phyloP scores from a whole-genome alignment of 768 basidiomycete species.

The Pisolithus sp. region DNA sequence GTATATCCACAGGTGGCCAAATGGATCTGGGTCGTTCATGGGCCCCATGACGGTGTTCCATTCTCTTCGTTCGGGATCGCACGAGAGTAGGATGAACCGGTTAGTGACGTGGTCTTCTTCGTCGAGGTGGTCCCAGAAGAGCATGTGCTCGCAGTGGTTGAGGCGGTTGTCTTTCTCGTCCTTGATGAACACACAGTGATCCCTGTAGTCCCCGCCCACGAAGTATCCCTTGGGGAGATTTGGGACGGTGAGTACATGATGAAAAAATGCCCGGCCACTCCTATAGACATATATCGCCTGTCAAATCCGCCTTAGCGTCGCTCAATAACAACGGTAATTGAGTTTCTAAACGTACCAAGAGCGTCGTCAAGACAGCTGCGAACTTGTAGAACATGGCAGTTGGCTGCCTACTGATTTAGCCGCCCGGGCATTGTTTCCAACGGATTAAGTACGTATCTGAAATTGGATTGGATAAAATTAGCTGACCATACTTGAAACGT shows the following conservation, averaged over 20 bases:
- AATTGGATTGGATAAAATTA: too few relatives aligned
- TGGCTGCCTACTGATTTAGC: neutral
- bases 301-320: neutral
- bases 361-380: slow-evolving; percentile 1
- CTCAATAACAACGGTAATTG: neutral
- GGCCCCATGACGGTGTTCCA: slow-evolving; percentile 83
- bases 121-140: slow-evolving; percentile 57
- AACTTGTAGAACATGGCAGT: slow-evolving; percentile 9
- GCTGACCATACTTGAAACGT: too few relatives aligned
- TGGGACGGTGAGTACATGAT: slow-evolving; percentile 38
- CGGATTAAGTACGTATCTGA: too few relatives aligned
- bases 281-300: slow-evolving; percentile 43
- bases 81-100: slow-evolving; percentile 39
- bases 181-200: slow-evolving; percentile 39
- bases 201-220: slow-evolving; percentile 40
- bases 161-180: slow-evolving; percentile 29
- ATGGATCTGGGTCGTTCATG: slow-evolving; percentile 47
- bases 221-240: slow-evolving; percentile 47
- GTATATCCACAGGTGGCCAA: slow-evolving; percentile 60
- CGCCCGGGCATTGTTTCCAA: neutral
- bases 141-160: slow-evolving; percentile 57
- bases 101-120: slow-evolving; percentile 31
- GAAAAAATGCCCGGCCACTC: slow-evolving; percentile 34
- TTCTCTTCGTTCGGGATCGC: slow-evolving; percentile 39
- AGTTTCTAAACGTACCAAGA: slow-evolving; percentile 7